Evolutionary conservation across 2,329 filamentous ascomycete genomes (phyloP).

Genomic region (Xylaria sp.): DNA sequence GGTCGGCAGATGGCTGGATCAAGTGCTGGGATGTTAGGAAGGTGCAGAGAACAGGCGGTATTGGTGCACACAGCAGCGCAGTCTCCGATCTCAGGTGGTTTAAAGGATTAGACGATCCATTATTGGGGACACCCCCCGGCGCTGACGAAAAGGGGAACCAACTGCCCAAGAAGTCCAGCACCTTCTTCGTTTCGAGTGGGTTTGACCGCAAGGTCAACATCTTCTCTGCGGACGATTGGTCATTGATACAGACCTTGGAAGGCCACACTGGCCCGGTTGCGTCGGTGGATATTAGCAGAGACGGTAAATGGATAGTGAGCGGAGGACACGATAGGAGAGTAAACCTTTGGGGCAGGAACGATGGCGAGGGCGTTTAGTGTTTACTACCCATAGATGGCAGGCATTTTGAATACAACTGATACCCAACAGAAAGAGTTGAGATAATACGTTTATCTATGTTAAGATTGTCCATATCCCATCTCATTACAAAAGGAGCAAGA

Average conservation of each 20-base stretch:
- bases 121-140: conserved; percentile 69
- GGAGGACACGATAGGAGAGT: conserved; percentile 94
- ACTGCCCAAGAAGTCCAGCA: conserved; percentile 85
- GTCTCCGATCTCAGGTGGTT: conserved; percentile 96
- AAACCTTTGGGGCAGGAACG: conserved; percentile 94
- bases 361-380: conserved; percentile 65
- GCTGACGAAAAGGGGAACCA: conserved; percentile 73
- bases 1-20: conserved; percentile 92
- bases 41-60: conserved; percentile 82
- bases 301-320: conserved; percentile 93
- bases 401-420: conserved; percentile 39
- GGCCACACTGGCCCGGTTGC: conserved; percentile 94
- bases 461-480: neutral
- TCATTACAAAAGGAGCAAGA: neutral
- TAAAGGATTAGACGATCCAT: conserved; percentile 82
- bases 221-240: conserved; percentile 97
- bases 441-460: neutral
- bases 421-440: conserved; percentile 38
- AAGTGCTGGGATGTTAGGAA: conserved; percentile 98
- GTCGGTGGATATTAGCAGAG: conserved; percentile 86
- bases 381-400: conserved; percentile 13
- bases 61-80: conserved; percentile 90
- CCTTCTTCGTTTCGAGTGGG: conserved; percentile 89
- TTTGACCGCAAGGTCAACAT: conserved; percentile 97
- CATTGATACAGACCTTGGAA: conserved; percentile 84